Evolutionary conservation across 352 stramenopile species (phyloP).

Genomic region (Phytophthora idaei): DNA sequence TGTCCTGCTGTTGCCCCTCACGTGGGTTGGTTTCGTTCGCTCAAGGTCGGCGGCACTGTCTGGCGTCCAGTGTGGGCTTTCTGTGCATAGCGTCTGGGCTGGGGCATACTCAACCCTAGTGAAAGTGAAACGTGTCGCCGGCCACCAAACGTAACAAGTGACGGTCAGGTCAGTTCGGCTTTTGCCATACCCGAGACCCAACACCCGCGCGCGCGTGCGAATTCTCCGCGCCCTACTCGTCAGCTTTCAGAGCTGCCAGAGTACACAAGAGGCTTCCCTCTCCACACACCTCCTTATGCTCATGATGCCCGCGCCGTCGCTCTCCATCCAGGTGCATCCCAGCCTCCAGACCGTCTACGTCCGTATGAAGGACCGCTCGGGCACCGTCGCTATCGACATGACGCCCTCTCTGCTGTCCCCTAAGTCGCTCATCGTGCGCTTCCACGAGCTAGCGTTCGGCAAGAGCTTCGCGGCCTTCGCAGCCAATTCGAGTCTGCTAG

Average conservation of each 20-base stretch:
- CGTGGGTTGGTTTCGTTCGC: constrained; percentile 20
- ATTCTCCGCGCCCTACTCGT: constrained; percentile 17
- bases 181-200: constrained; percentile 30
- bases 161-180: constrained; percentile 28
- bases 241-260: constrained; percentile 22
- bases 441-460: constrained; percentile 75
- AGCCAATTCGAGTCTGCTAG: constrained; percentile 46
- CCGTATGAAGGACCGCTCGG: constrained; percentile 73
- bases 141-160: constrained; percentile 4
- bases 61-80: constrained; percentile 23
- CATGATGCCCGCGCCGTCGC: constrained; percentile 34
- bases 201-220: background rate
- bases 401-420: constrained; percentile 37
- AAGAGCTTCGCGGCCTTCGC: constrained; percentile 76
- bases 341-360: constrained; percentile 57
- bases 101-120: constrained; percentile 30
- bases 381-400: constrained; percentile 64
- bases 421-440: constrained; percentile 62
- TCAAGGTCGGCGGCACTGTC: constrained; percentile 5
- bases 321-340: constrained; percentile 56
- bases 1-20: constrained; percentile 22
- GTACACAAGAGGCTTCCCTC: constrained; percentile 8
- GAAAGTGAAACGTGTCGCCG: constrained; percentile 26
- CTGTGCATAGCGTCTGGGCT: constrained; percentile 28
- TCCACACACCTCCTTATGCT: constrained; percentile 39